Evolutionary conservation across 1,139 yeast species (phyloP).

Genomic region (Magnusiomyces tetraspermus): DNA sequence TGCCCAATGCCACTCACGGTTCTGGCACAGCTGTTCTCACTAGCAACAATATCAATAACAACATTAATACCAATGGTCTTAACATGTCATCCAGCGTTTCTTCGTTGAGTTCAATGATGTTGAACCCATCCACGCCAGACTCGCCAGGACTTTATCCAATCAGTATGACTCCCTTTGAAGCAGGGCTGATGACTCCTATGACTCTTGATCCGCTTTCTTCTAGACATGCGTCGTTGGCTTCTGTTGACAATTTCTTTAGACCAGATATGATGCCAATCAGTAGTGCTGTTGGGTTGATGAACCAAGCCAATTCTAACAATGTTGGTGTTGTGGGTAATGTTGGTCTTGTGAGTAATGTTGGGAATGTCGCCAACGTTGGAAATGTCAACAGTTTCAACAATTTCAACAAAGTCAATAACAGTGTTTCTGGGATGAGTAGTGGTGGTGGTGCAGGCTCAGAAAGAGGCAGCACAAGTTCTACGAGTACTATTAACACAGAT

Average conservation of each 20-base stretch:
- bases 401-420: not conserved
- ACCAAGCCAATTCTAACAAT: too few species aligned
- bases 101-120: not conserved
- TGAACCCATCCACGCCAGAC: slow-evolving; percentile 5
- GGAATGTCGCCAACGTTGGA: too few species aligned
- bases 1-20: not conserved
- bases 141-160: slow-evolving; percentile 14
- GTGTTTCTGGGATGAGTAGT: not conserved
- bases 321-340: too few species aligned
- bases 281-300: too few species aligned
- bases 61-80: too few species aligned
- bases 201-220: slow-evolving; percentile 8
- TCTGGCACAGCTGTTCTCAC: slow-evolving; percentile 3
- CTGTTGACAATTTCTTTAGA: slow-evolving; percentile 1
- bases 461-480: not conserved
- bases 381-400: too few species aligned
- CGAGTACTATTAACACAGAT: not conserved
- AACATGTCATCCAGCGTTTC: slow-evolving; percentile 6
- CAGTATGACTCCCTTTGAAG: slow-evolving; percentile 10
- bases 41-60: too few species aligned
- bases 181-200: slow-evolving; percentile 16
- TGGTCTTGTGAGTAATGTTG: too few species aligned
- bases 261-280: not conserved
- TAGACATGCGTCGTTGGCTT: not conserved
- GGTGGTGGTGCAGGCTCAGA: not conserved